A percentile compares a stretch with the other conserved stretches of the same genome.
Evolutionary conservation across 768 basidiomycete species (phyloP).

Genomic region (Leccinum truebloodii): DNA sequence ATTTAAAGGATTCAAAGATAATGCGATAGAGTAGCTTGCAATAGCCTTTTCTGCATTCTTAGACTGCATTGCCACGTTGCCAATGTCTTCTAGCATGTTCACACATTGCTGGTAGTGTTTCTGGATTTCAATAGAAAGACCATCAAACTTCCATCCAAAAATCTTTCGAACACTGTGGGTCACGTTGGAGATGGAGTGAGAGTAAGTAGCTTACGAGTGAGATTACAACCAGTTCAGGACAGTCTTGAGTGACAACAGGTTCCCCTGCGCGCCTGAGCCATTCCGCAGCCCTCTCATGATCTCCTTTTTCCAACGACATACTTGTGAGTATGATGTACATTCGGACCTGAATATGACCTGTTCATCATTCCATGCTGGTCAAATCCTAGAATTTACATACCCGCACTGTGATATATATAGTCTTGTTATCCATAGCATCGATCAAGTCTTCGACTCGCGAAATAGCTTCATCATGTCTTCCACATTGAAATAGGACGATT

Average conservation of each 20-base stretch:
- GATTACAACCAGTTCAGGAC: background rate
- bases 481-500: conserved; percentile 6
- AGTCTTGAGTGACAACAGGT: background rate
- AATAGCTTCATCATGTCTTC: background rate
- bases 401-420: background rate
- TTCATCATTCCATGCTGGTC: background rate
- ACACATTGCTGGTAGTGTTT: background rate
- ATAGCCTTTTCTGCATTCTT: conserved; percentile 1
- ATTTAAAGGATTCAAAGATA: background rate
- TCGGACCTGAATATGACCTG: conserved; percentile 1
- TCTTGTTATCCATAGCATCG: background rate
- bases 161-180: background rate
- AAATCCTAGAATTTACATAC: background rate
- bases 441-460: conserved; percentile 7
- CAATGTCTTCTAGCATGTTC: background rate
- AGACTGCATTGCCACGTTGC: background rate
- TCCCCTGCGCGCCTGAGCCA: too few relatives aligned
- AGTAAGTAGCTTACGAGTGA: conserved; percentile 7
- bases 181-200: too few relatives aligned
- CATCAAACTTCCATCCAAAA: conserved; percentile 17
- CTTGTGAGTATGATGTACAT: conserved; percentile 3
- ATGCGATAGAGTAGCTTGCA: too few relatives aligned
- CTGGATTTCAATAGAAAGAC: background rate
- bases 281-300: background rate
- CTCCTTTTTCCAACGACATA: background rate